Base-by-base conservation (phyloP, 1,284 basidiomycete genomes). In the Moniliella sp. region DNA sequence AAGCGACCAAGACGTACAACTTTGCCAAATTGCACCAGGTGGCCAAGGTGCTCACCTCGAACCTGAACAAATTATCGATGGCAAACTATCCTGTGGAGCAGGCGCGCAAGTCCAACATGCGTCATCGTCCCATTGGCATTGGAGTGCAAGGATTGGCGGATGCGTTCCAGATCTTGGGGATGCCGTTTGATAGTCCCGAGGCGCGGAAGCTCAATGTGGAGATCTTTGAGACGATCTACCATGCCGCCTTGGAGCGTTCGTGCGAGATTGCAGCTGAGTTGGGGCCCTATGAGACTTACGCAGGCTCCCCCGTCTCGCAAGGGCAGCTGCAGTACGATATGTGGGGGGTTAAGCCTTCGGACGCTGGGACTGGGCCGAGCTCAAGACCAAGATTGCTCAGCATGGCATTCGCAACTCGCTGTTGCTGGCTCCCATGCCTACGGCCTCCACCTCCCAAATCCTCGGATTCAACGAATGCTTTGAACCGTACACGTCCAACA, bases 181-280 rank as follows among this genome's bases (percentile, higher is more conserved):
- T 93, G 70, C 80, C 91, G 1, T 97, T 97, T 62, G 88, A 97
- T 54, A 86, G 81, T 7, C 69, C 69, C 13, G 76, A 75, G 39
- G 91, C 88, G 17, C 75, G 78, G 49, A 66, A 74, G 49, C 74
- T 99, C 48, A 97, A 99, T 66, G 69, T 78, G 43, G 74, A 91
- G 64, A 94, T 99, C 62, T 94, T 94, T 59, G 91, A 97, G 69
- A 99, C 91, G 15, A 94, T 99, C 61, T 99, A 97, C 62, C 83
- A 99, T 56, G 91, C 73, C 29, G 80, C 81, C 1, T 71, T 86
- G 29, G 88, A 97, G 64, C 75, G 83, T 7, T 88, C 81, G 44
- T 74, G 71, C 42, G 91, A 97, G 64, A 66, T 97, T 46, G 88
- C 91, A 8, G 70, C 69, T 50, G 65, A 64, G 35, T 71, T 78